Percentiles rank a stretch among this genome's conserved stretches.
phyloP scores from a whole-genome alignment of 345 rosid genomes.

The Lepidium sativum region DNA sequence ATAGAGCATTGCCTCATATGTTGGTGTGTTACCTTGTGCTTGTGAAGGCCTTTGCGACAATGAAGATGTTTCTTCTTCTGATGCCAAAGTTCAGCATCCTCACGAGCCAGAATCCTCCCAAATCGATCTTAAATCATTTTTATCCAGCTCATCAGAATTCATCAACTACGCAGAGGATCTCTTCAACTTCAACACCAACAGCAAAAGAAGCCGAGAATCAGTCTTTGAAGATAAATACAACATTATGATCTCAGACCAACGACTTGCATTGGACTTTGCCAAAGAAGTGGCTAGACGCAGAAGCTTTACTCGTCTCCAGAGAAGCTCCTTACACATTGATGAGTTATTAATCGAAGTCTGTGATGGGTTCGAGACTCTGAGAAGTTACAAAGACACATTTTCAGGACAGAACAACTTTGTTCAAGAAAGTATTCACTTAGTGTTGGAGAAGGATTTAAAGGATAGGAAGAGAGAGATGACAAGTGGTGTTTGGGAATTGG shows the following conservation, averaged over 20 bases:
- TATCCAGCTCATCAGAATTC: slow-evolving; percentile 41
- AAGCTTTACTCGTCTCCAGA: slow-evolving; percentile 29
- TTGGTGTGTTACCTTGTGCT: background rate
- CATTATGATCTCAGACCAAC: slow-evolving; percentile 17
- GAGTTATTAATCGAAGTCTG: slow-evolving; percentile 51
- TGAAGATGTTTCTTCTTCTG: slow-evolving; percentile 26
- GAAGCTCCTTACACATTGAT: slow-evolving; percentile 34
- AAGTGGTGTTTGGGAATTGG: slow-evolving; percentile 63
- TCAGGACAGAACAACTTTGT: slow-evolving; percentile 18
- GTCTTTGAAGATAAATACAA: background rate
- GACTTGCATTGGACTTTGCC: slow-evolving; percentile 55
- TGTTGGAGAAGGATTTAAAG: slow-evolving; percentile 49
- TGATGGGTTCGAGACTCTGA: slow-evolving; percentile 37
- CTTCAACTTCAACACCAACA: slow-evolving; percentile 33
- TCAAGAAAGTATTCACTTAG: slow-evolving; percentile 29
- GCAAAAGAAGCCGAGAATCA: background rate
- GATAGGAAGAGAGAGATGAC: slow-evolving; percentile 35
- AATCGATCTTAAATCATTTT: slow-evolving; percentile 31
- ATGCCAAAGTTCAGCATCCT: slow-evolving; percentile 6
- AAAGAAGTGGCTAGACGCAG: slow-evolving; percentile 47
- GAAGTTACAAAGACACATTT: slow-evolving; percentile 31
- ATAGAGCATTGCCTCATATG: background rate
- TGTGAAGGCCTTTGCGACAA: slow-evolving; percentile 30
- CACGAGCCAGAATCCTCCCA: slow-evolving; percentile 10
- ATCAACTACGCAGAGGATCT: slow-evolving; percentile 40